These are phyloP conservation scores for Thecaphora thlaspeos DNA, from an alignment of 1,284 basidiomycete species.

Conservation along the genomic window DNA sequence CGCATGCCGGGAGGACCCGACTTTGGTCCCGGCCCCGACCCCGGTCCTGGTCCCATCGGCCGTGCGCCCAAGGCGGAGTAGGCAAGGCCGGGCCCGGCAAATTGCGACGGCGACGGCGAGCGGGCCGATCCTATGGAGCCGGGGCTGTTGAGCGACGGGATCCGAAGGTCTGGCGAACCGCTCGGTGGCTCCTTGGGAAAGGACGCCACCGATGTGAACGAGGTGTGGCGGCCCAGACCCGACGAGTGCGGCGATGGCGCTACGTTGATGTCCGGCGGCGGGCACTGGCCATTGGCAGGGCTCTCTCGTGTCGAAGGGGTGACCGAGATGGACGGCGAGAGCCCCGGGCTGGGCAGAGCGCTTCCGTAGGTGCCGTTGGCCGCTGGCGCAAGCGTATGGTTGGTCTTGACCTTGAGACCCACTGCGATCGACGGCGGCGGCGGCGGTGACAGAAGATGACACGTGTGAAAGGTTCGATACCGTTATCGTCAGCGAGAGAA, in stretches of 20 bases:
- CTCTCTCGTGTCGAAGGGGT: conserved; percentile 29
- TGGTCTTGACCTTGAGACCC: conserved; percentile 43
- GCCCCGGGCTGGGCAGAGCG: conserved; percentile 12
- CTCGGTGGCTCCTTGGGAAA: conserved; percentile 29
- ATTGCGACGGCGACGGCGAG: conserved; percentile 26
- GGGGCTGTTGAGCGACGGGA: conserved; percentile 7
- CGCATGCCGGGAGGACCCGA: not conserved
- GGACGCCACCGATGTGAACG: conserved; percentile 45
- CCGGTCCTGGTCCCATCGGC: not conserved
- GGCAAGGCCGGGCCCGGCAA: not conserved
- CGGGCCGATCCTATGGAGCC: conserved; percentile 14
- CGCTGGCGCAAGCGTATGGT: conserved; percentile 5
- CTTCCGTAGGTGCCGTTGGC: not conserved
- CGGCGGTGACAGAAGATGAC: no score
- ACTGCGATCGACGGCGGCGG: conserved; percentile 47
- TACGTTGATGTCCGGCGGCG: not conserved
- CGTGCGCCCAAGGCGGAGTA: not conserved
- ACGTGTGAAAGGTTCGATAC: no score
- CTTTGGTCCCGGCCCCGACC: conserved; percentile 4
- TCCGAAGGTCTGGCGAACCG: conserved; percentile 27
- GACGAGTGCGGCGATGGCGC: conserved; percentile 8
- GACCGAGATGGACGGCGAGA: conserved; percentile 48
- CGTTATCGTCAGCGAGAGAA: no score
- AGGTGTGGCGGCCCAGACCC: conserved; percentile 19
- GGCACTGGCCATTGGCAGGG: not conserved